Base-by-base conservation (phyloP, 2,329 filamentous ascomycete species). In the Plenodomus biglobosus region DNA sequence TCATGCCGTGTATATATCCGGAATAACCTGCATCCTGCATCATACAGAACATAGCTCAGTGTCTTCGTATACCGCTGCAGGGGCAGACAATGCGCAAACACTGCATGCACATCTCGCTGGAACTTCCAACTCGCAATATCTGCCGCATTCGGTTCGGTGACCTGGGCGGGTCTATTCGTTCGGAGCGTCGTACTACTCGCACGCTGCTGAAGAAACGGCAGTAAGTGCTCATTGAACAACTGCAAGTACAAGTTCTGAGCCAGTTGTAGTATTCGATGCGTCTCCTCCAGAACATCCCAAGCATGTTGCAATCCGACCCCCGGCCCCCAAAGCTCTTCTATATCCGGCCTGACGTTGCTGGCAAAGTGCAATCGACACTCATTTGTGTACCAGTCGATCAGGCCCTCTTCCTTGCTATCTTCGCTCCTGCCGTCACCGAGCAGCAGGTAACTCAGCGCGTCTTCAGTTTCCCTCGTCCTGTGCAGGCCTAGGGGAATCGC, bases 81-180 rank as follows among this genome's bases (percentile, higher is more conserved):
- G 3, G 66, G 80, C 49, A 84, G 76, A 8, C 84, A 85, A 64
- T 86, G 86, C 38, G 81, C 80, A 53, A 88, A 79, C 18, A 87
- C 76, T 18, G 85, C 83, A 59, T 86, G 80, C 10, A 88, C 68
- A 53, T 88, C 85, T 40, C 79, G 74, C 15, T 74, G 76, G 60
- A 89, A 87, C 46, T 79, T 80, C 43, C 56, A 59, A 38, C 46
- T 56, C 63, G 52, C 55, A 22, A 51, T 49, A 34, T 61, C 55
- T 1, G 56, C 55, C 11, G 55, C 41, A 32, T 58, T 58, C 7
- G 49, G 43, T 15, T 62, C 54, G 8, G 43, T 46, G 1, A 48
- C 46, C n/a, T 64, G 50, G 77, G 69, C 34, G 74, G 74, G 24
- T 67, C 64, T 38, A 70, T 66, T 44, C 71, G 75, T 24, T 62